A percentile compares a stretch with the other conserved stretches of the same genome.
Conservation (phyloP, 345 rosid genomes). For the Xanthoceras sorbifolium region DNA sequence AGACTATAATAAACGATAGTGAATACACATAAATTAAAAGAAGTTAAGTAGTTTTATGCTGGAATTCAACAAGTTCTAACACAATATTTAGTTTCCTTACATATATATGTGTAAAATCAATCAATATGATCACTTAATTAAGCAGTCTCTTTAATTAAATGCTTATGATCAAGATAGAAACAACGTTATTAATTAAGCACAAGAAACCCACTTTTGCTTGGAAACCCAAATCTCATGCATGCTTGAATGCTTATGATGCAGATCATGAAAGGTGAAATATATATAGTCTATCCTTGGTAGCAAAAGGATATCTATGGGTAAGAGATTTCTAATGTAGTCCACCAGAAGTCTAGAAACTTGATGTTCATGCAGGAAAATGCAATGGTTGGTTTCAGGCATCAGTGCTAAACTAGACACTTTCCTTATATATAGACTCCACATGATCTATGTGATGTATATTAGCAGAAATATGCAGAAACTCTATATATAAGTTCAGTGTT, state of each 20-base stretch:
- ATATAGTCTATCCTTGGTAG: background rate
- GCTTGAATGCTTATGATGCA: background rate
- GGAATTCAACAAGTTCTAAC: no score
- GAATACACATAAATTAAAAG: no score
- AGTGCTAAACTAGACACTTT: background rate
- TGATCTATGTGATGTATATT: no score
- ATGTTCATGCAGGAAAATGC: background rate
- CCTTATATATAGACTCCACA: background rate
- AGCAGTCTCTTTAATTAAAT: no score
- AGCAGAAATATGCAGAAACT: background rate
- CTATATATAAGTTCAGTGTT: background rate
- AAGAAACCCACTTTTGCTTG: background rate
- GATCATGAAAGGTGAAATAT: background rate
- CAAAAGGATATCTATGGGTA: background rate
- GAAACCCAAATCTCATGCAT: background rate
- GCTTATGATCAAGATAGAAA: no score
- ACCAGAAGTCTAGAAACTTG: background rate
- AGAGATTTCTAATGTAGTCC: background rate
- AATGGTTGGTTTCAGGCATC: background rate
- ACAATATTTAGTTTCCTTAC: no score
- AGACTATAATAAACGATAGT: no score
- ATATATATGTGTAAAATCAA: no score
- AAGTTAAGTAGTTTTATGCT: no score
- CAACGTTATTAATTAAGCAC: no score
- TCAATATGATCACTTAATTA: no score